Conservation (phyloP, 768 basidiomycete genomes). For the Amanita thiersii region DNA sequence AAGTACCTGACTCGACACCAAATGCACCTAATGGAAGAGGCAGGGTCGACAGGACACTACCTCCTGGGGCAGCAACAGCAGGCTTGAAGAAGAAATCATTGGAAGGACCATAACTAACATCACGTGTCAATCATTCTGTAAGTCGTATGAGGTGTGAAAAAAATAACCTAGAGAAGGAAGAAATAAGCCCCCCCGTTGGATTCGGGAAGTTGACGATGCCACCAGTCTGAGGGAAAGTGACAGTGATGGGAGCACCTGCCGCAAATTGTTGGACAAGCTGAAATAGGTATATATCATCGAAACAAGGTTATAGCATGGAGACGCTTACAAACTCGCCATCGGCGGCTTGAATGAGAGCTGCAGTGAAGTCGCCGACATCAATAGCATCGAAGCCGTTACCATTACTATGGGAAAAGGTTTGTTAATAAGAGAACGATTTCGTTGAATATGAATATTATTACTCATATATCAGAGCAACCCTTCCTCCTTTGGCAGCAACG, state of each 20-base stretch:
- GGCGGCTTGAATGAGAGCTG: conserved; percentile 42
- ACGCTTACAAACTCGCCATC: conserved; percentile 51
- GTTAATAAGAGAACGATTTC: background rate
- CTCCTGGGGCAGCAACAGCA: conserved; percentile 44
- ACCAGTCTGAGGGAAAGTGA: conserved; percentile 42
- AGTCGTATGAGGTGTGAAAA: background rate
- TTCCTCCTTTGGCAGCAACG: conserved; percentile 46
- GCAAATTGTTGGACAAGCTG: conserved; percentile 47
- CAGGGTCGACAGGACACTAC: conserved; percentile 39
- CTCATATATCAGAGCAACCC: conserved; percentile 46
- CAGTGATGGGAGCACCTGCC: conserved; percentile 29
- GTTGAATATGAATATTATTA: conserved; percentile 23
- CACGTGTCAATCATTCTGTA: background rate
- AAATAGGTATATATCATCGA: too few species aligned
- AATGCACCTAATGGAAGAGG: conserved; percentile 32
- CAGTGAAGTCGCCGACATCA: conserved; percentile 35
- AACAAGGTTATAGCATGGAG: too few species aligned
- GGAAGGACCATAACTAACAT: conserved; percentile 45
- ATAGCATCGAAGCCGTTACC: conserved; percentile 38
- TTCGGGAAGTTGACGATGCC: conserved; percentile 35
- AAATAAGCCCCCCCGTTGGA: conserved; percentile 47
- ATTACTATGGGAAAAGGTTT: conserved; percentile 25
- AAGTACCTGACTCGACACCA: conserved; percentile 34
- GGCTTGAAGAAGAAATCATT: conserved; percentile 55
- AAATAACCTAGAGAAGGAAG: conserved; percentile 34